A percentile compares a stretch with the other conserved stretches of the same genome.
Evolutionary conservation across 164 flowering plant genomes (phyloP).

Genomic region (Buxus sempervirens): DNA sequence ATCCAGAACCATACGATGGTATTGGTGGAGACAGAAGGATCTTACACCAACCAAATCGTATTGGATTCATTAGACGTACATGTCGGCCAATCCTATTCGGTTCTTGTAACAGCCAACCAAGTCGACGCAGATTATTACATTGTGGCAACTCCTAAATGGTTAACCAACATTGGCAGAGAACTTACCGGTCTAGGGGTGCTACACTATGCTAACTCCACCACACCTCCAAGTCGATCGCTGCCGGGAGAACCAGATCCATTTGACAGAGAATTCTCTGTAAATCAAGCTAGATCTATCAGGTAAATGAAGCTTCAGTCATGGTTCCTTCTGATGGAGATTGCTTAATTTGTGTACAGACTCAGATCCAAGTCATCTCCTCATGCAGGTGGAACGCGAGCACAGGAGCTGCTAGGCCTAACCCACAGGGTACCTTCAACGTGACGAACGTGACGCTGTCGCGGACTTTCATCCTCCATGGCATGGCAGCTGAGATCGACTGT

Average conservation of each 20-base stretch:
- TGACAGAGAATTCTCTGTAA: slow-evolving; percentile 41
- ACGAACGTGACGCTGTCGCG: slow-evolving; percentile 41
- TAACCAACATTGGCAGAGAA: too few relatives aligned
- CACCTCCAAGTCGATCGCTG: slow-evolving; percentile 23
- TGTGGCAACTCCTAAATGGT: slow-evolving; percentile 45
- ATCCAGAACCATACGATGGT: slow-evolving; percentile 59
- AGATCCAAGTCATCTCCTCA: not conserved
- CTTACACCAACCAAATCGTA: slow-evolving; percentile 54
- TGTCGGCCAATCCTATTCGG: slow-evolving; percentile 72
- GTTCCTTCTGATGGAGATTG: not conserved
- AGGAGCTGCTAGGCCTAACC: slow-evolving; percentile 83
- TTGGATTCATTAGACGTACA: slow-evolving; percentile 63
- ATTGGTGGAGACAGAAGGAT: slow-evolving; percentile 75
- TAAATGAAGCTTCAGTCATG: slow-evolving; percentile 11
- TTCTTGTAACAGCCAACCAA: slow-evolving; percentile 58
- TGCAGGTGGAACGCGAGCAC: slow-evolving; percentile 59
- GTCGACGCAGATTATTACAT: slow-evolving; percentile 45
- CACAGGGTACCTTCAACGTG: slow-evolving; percentile 67
- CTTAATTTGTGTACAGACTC: not conserved
- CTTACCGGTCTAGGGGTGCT: slow-evolving; percentile 36
- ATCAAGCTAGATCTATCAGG: slow-evolving; percentile 69
- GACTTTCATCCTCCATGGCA: slow-evolving; percentile 44
- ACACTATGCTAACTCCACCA: slow-evolving; percentile 38
- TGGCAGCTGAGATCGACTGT: slow-evolving; percentile 21
- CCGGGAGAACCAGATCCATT: slow-evolving; percentile 51